phyloP scores from a whole-genome alignment of 148 eudicot species.

The Cornus kousa region DNA sequence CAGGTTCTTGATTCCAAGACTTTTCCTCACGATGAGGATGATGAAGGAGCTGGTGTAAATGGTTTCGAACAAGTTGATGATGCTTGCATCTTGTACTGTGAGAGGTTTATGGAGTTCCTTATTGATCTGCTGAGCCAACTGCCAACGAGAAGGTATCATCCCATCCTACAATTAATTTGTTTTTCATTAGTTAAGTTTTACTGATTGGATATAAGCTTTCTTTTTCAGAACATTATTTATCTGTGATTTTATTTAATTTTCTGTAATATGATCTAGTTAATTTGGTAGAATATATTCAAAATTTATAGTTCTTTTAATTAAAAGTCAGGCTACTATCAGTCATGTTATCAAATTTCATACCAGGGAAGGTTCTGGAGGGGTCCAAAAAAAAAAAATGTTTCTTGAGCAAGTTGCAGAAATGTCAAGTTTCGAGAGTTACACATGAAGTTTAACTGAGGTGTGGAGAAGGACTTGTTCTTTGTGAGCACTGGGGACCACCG shows the following conservation, averaged over 20 bases:
- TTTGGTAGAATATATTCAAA: not conserved
- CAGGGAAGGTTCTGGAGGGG: no score
- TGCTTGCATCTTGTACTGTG: conserved; percentile 81
- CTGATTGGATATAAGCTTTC: not conserved
- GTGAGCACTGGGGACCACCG: no score
- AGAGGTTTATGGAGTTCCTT: conserved; percentile 95
- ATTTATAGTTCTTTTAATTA: no score
- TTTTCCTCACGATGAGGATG: conserved; percentile 38
- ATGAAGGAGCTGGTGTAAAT: conserved; percentile 29
- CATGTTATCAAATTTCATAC: no score
- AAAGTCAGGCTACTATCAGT: no score
- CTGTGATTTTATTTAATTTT: not conserved
- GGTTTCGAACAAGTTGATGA: conserved; percentile 57
- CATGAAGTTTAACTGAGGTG: no score
- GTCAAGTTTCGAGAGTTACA: no score
- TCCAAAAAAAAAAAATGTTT: no score
- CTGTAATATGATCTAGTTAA: not conserved
- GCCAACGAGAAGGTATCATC: conserved; percentile 78
- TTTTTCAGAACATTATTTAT: not conserved
- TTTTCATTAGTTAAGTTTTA: not conserved
- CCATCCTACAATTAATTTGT: conserved; percentile 5
- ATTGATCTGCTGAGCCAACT: conserved; percentile 96
- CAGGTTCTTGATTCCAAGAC: conserved; percentile 81
- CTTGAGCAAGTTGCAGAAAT: no score
- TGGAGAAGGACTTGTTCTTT: no score